A percentile compares a stretch with the other conserved stretches of the same genome.
phyloP scores from a whole-genome alignment of 2,329 filamentous ascomycete genomes.

The Trichoderma aggressivum region DNA sequence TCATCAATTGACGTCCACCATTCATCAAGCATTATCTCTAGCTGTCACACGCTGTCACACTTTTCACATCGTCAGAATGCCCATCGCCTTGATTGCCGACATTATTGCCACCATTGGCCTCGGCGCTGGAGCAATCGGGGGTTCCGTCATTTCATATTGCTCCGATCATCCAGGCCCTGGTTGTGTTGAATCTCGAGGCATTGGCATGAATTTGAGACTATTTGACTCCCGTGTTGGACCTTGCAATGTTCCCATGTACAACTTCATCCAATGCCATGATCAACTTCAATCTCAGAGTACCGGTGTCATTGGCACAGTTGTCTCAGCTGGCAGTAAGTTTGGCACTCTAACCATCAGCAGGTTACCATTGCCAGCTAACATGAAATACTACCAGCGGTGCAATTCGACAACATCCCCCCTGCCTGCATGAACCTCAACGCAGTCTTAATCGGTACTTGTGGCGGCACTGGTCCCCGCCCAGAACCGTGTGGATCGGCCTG shows the following conservation, averaged over 20 bases:
- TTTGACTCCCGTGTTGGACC: neutral
- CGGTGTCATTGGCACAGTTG: neutral
- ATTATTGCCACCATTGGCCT: neutral
- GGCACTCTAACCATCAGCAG: neutral
- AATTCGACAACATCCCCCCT: neutral
- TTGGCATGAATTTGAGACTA: neutral
- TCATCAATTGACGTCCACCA: neutral
- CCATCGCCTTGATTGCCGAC: neutral
- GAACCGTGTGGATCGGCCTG: neutral
- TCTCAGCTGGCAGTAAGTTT: neutral
- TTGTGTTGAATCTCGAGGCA: no score
- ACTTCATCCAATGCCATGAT: neutral
- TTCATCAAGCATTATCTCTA: neutral
- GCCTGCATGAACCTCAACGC: neutral
- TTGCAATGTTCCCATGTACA: neutral
- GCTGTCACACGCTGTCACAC: neutral
- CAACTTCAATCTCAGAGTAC: neutral
- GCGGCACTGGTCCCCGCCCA: neutral
- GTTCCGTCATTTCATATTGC: neutral
- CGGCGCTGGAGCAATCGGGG: neutral
- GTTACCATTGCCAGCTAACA: neutral
- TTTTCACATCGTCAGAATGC: neutral
- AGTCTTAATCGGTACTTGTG: neutral
- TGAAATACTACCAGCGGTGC: neutral
- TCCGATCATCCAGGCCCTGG: neutral